These are phyloP conservation scores for Sarcodon sp. DNA, from an alignment of 768 basidiomycete genomes.

Conservation along the genomic window DNA sequence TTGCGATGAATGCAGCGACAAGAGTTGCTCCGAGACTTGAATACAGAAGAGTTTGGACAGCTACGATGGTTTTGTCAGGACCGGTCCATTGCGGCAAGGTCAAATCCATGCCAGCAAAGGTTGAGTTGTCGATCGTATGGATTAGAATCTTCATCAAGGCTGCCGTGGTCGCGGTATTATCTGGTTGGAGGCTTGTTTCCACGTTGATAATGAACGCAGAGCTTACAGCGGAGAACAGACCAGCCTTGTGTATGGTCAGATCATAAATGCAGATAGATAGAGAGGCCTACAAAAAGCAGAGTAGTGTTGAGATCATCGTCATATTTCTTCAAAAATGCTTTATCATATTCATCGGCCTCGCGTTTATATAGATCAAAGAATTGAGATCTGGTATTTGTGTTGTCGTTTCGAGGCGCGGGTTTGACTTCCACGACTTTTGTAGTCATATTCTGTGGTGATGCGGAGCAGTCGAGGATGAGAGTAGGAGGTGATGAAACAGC, in stretches of 20 bases:
- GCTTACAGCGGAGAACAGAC: conserved; percentile 16
- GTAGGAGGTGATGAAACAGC: too few relatives aligned
- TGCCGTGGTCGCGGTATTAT: conserved; percentile 7
- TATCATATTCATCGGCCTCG: not conserved
- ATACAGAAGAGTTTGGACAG: conserved; percentile 30
- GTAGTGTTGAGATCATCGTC: not conserved
- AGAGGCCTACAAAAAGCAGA: not conserved
- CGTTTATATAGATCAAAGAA: not conserved
- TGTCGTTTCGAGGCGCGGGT: too few relatives aligned
- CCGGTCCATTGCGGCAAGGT: conserved; percentile 2
- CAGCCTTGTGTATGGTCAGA: too few relatives aligned
- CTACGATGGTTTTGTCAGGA: conserved; percentile 18
- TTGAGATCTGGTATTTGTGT: not conserved
- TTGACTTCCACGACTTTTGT: too few relatives aligned
- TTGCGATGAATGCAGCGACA: conserved; percentile 27
- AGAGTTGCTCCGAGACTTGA: conserved; percentile 22
- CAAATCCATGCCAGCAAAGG: conserved; percentile 4
- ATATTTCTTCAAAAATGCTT: not conserved
- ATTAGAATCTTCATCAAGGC: conserved; percentile 6
- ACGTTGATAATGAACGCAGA: conserved; percentile 16
- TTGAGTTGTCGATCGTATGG: conserved; percentile 4
- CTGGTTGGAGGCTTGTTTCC: conserved; percentile 10
- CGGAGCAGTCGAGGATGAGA: too few relatives aligned
- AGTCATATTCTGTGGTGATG: too few relatives aligned
- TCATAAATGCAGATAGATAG: too few relatives aligned